These are phyloP conservation scores for Smittium culicis DNA, from an alignment of 371 early-diverging fungal genomes.

Conservation along the genomic window DNA sequence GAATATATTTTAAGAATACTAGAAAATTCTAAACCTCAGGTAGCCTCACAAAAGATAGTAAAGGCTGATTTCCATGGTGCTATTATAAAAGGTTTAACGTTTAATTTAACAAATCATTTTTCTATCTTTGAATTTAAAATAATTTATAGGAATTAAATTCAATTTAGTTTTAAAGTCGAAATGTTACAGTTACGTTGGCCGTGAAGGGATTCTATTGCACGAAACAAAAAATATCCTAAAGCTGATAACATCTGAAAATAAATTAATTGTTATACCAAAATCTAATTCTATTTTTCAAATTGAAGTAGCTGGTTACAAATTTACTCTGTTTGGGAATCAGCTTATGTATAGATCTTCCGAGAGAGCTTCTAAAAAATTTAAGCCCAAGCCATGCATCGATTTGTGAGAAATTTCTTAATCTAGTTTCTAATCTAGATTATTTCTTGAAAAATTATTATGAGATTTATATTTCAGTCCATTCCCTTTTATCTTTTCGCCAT, in stretches of 20 bases:
- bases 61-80: constrained; percentile 81
- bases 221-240: constrained; percentile 77
- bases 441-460: too few species aligned
- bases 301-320: constrained; percentile 30
- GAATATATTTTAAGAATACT: constrained; percentile 59
- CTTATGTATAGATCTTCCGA: constrained; percentile 58
- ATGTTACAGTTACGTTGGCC: constrained; percentile 62
- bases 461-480: too few species aligned
- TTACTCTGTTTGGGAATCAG: constrained; percentile 69
- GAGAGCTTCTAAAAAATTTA: constrained; percentile 75
- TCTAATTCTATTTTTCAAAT: constrained; percentile 54
- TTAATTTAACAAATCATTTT: constrained; percentile 9
- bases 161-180: constrained; percentile 55
- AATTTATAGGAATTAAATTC: constrained; percentile 7
- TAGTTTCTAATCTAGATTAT: too few species aligned
- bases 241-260: constrained; percentile 53
- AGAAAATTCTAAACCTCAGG: constrained; percentile 22
- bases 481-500: too few species aligned
- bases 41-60: constrained; percentile 47
- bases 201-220: constrained; percentile 67
- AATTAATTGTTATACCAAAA: constrained; percentile 57
- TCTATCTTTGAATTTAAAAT: background rate
- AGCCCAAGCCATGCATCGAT: constrained; percentile 63
- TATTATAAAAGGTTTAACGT: constrained; percentile 46
- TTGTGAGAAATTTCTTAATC: constrained; percentile 34